Percentiles rank a stretch among this genome's conserved stretches.
These are phyloP conservation scores for Diaporthe citrichinensis DNA, from an alignment of 2,329 filamentous ascomycete genomes.

Conservation along the genomic window DNA sequence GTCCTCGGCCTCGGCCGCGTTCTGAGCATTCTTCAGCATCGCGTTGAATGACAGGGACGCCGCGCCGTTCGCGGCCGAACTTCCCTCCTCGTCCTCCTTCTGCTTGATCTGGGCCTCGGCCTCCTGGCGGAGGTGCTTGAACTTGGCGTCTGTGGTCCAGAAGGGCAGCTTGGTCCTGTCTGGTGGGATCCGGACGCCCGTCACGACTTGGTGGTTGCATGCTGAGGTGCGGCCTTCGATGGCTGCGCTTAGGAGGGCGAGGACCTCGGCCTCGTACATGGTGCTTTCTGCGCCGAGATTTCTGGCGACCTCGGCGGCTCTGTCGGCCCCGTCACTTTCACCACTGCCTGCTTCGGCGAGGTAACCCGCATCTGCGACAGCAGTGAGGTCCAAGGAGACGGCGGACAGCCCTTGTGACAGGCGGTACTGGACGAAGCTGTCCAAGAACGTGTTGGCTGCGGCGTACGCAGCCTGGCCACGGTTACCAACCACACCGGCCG, in stretches of 20 bases:
- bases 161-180: conserved; percentile 56
- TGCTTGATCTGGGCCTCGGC: conserved; percentile 48
- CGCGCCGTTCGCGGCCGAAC: conserved; percentile 30
- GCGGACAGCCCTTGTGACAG: conserved; percentile 51
- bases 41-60: conserved; percentile 59
- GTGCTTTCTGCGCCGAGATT: conserved; percentile 59
- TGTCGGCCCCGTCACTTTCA: conserved; percentile 65
- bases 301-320: conserved; percentile 58
- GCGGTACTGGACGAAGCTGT: conserved; percentile 56
- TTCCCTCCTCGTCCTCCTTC: background rate
- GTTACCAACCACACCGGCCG: conserved; percentile 66
- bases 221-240: conserved; percentile 48
- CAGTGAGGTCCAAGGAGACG: conserved; percentile 66
- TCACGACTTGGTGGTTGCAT: conserved; percentile 33
- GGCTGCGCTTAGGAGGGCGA: conserved; percentile 36
- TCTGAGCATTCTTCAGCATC: conserved; percentile 58
- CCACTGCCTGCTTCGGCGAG: conserved; percentile 55
- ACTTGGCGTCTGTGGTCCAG: conserved; percentile 69
- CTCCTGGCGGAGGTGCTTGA: conserved; percentile 62
- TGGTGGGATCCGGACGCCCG: conserved; percentile 29
- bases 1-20: conserved; percentile 60
- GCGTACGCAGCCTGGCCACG: conserved; percentile 67
- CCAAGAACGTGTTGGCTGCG: conserved; percentile 58
- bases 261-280: conserved; percentile 67
- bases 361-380: conserved; percentile 65